phyloP scores from a whole-genome alignment of 352 stramenopile species.

The Pilasporangium apinafurcum region DNA sequence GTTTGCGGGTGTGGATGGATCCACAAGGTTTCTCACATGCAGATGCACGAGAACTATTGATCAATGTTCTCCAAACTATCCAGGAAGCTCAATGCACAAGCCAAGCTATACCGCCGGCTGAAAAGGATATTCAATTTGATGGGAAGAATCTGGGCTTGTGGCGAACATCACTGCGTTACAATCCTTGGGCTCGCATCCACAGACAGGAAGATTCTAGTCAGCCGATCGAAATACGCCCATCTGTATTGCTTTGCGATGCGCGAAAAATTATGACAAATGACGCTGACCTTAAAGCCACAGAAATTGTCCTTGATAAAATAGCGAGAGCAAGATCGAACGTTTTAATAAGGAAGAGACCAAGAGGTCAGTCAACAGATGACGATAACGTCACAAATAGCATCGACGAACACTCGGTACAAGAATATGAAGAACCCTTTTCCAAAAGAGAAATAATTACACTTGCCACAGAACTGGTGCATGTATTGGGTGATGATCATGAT shows the following conservation, averaged over 20 bases:
- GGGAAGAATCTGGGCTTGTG: not conserved
- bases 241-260: constrained; percentile 4
- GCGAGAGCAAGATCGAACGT: not conserved
- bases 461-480: constrained; percentile 11
- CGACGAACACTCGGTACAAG: not conserved
- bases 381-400: constrained; percentile 1
- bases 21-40: not conserved
- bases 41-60: constrained; percentile 5
- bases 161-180: constrained; percentile 16
- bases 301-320: constrained; percentile 10
- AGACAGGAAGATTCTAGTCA: not conserved
- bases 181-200: not conserved
- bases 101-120: not conserved
- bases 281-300: constrained; percentile 13
- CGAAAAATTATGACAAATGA: constrained; percentile 5
- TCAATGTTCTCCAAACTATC: constrained; percentile 5
- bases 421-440: constrained; percentile 1
- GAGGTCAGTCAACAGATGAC: not conserved
- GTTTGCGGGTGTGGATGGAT: constrained; percentile 31
- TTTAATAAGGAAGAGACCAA: not conserved
- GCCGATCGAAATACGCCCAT: constrained; percentile 1
- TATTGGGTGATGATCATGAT: constrained; percentile 22
- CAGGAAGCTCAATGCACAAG: constrained; percentile 2
- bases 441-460: constrained; percentile 12
- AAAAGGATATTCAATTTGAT: not conserved